Conservation (phyloP, 2,329 filamentous ascomycete species). For the Davidsoniella neocaledoniae region DNA sequence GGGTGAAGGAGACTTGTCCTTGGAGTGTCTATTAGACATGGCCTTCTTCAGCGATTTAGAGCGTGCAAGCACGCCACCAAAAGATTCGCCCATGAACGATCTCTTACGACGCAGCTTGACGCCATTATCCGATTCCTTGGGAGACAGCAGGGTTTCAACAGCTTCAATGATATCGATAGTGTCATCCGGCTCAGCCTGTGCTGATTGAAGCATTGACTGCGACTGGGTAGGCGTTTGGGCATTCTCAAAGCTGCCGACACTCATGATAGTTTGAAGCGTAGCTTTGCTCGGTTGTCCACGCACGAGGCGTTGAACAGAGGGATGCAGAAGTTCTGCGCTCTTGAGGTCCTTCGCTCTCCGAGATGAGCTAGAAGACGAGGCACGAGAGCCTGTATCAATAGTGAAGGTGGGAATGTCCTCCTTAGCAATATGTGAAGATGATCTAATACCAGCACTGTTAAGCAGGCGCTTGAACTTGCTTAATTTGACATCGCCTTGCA, state of each 20-base stretch:
- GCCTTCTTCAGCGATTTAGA: conserved; percentile 5
- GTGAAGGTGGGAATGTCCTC: conserved; percentile 15
- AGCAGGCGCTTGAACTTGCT: conserved; percentile 26
- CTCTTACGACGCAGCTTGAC: conserved; percentile 13
- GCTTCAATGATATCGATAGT: not conserved
- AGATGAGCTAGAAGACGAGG: conserved; percentile 10
- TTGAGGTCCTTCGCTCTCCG: conserved; percentile 20
- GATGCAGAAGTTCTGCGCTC: conserved; percentile 21
- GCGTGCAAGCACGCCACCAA: conserved; percentile 3
- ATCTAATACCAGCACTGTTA: conserved; percentile 18
- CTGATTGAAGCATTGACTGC: conserved; percentile 14
- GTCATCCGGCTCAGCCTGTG: conserved; percentile 3
- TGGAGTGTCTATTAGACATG: conserved; percentile 1
- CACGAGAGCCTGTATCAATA: conserved; percentile 22
- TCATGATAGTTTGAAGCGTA: conserved; percentile 32
- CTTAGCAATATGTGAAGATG: conserved; percentile 1
- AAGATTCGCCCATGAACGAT: conserved; percentile 8
- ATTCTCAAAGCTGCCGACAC: conserved; percentile 29
- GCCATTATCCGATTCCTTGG: not conserved
- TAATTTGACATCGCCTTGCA: conserved; percentile 15
- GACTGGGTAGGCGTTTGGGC: conserved; percentile 12
- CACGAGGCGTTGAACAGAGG: conserved; percentile 19
- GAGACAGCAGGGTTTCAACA: not conserved
- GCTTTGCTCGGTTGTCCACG: conserved; percentile 28
- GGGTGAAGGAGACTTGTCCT: not conserved